phyloP scores from a whole-genome alignment of 306 rosid species.

The Trichosanthes truncata region DNA sequence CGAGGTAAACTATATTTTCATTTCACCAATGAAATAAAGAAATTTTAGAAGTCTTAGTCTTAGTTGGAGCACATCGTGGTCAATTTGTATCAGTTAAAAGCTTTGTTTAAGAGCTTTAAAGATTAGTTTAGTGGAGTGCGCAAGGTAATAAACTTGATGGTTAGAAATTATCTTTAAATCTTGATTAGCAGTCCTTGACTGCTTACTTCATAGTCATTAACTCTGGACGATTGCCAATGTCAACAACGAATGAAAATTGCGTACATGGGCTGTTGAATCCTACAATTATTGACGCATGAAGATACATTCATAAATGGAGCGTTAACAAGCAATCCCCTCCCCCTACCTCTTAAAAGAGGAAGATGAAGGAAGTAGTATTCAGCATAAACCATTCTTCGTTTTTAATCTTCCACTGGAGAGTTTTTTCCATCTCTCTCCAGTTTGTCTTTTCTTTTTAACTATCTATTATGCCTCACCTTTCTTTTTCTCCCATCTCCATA shows the following conservation, averaged over 20 bases:
- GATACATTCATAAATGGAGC: not conserved
- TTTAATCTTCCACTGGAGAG: not conserved
- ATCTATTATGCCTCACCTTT: not conserved
- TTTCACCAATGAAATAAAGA: not conserved
- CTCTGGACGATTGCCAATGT: not conserved
- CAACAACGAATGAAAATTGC: not conserved
- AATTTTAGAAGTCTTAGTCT: not conserved
- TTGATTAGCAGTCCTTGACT: not conserved
- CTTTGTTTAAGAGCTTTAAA: not conserved
- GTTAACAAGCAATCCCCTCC: not conserved
- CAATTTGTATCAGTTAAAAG: not conserved
- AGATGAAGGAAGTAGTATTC: not conserved
- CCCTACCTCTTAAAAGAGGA: not conserved
- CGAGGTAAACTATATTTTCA: slow-evolving; percentile 43
- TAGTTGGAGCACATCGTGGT: not conserved
- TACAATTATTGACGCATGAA: not conserved
- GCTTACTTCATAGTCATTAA: not conserved
- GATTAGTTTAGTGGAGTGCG: not conserved
- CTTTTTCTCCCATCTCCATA: not conserved
- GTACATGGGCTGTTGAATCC: not conserved
- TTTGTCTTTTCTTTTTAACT: not conserved
- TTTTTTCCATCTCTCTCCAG: not conserved
- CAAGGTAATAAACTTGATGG: not conserved
- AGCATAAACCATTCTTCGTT: not conserved
- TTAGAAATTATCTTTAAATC: not conserved